Conservation (phyloP, 805 yeast species). For the Hanseniaspora jakobsenii region DNA sequence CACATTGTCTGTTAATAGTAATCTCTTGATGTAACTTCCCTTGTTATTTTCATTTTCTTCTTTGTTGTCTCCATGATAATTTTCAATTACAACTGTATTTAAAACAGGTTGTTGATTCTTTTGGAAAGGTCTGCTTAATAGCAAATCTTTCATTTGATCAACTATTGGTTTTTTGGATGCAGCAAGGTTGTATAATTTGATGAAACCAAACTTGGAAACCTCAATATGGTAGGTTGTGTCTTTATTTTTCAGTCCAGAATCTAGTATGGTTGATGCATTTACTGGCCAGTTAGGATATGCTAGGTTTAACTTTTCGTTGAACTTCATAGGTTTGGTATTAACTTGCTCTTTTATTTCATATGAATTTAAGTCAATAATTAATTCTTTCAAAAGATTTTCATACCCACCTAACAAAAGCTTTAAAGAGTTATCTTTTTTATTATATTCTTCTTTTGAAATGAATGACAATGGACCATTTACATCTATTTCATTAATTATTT, state of each 20-base stretch:
- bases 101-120: constrained; percentile 11
- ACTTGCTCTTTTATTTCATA: constrained; percentile 57
- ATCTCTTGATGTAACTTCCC: not conserved
- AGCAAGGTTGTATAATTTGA: constrained; percentile 59
- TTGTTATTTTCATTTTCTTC: not conserved
- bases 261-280: constrained; percentile 40
- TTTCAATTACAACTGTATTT: constrained; percentile 1
- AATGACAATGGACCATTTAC: constrained; percentile 5
- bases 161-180: constrained; percentile 55
- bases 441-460: not conserved
- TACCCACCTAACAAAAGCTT: constrained; percentile 77
- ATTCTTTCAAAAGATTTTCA: constrained; percentile 37
- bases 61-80: too few species aligned
- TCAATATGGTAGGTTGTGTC: constrained; percentile 36
- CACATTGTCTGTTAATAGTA: constrained; percentile 10
- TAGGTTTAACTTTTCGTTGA: constrained; percentile 58
- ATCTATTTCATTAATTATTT: not conserved
- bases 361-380: constrained; percentile 23
- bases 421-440: constrained; percentile 1
- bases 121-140: constrained; percentile 21
- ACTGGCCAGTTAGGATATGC: constrained; percentile 72
- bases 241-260: too few species aligned
- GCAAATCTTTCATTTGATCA: constrained; percentile 24
- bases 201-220: constrained; percentile 62
- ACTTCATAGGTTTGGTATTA: constrained; percentile 40